These are phyloP conservation scores for Saraca asoca DNA, from an alignment of 331 rosid species.

Conservation along the genomic window DNA sequence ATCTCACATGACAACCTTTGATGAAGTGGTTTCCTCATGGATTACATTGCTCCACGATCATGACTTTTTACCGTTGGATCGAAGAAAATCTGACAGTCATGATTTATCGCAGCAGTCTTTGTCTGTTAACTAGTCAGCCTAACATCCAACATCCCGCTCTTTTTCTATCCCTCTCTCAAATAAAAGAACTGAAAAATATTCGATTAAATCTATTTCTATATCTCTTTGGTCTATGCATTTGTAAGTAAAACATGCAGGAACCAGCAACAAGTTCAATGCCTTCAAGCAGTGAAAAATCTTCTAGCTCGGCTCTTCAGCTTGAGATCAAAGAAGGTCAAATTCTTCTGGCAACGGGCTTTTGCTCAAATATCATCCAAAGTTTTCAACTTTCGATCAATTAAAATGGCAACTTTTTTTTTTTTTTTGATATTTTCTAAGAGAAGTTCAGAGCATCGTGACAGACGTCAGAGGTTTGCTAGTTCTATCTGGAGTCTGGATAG, in stretches of 20 bases:
- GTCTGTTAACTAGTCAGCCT: conserved; percentile 17
- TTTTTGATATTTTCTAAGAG: background rate
- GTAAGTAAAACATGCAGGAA: conserved; percentile 51
- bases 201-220: background rate
- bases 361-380: background rate
- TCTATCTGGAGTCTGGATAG: background rate
- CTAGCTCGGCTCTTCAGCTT: conserved; percentile 64
- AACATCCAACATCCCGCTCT: conserved; percentile 45
- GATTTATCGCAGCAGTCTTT: background rate
- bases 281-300: conserved; percentile 74
- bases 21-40: too few relatives aligned
- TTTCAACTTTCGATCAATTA: background rate
- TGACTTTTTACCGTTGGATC: too few relatives aligned
- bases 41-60: too few relatives aligned
- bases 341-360: background rate
- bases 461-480: background rate
- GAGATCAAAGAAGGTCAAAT: conserved; percentile 63
- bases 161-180: conserved; percentile 24
- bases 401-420: background rate
- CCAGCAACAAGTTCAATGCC: conserved; percentile 70
- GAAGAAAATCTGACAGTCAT: conserved; percentile 19
- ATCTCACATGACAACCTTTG: too few relatives aligned
- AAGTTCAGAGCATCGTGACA: background rate
- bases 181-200: background rate
- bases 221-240: background rate